Base-by-base conservation (phyloP, 2,329 filamentous ascomycete species). In the Talaromyces marneffei region DNA sequence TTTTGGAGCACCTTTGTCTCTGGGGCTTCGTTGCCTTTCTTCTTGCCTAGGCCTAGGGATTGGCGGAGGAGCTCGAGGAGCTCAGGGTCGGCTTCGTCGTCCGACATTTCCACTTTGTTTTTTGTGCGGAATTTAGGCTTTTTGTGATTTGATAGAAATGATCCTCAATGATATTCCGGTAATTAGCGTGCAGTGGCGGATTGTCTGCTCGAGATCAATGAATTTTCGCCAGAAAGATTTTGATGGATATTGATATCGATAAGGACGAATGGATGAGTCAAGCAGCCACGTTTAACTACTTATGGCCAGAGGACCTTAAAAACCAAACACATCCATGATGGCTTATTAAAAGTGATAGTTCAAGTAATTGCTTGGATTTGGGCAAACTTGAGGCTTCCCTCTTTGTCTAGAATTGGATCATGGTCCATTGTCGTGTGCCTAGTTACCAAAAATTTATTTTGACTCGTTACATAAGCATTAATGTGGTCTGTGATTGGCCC, bases 21-120 rank as follows among this genome's bases (percentile, higher is more conserved):
- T 23, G 87, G 77, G 4, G 74, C 83, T 20, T 83, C 77, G 20
- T 80, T 77, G 61, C 83, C 83, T 59, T 86, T 84, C 40, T 62
- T 62, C 40, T 58, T 62, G 56, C 60, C 56, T 58, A 88, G 77
- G 48, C 84, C 84, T 20, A 95, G 82, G 65, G 92, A 90, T 74
- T 94, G 86, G 58, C 92, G 88, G 14, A 97, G 84, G 20, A 97
- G 87, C 67, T 87, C 91, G 20, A 97, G 82, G 50, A 97, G 86
- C 76, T 97, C 92, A 42, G 85, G 88, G 71, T 97, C 93, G 53
- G 88, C 87, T 75, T 96, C 93, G 75, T 96, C 91, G 79, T 97
- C 92, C 52, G 91, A 95, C 90, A 95, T 95, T 40, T 37, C n/a
- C 35, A 40, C 33, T 18, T 35, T 23, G 16, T 35, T 29, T 39